Percentiles rank a stretch among this genome's conserved stretches.
Evolutionary conservation across 352 stramenopile genomes (phyloP).

Genomic region (Globisporangium solare): DNA sequence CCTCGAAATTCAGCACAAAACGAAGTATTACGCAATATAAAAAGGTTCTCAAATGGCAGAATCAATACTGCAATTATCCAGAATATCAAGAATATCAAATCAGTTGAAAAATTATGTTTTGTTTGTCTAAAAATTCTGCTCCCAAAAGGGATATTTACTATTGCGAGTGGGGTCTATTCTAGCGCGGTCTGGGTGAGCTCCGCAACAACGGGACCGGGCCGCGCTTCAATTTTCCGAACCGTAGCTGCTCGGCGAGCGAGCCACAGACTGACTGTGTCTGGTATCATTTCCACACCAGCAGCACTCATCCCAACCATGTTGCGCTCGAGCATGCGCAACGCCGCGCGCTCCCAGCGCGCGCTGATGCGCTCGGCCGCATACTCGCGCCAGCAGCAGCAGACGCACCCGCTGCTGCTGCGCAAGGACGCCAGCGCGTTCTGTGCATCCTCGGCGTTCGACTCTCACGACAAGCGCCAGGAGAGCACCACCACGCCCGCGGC

Average conservation of each 20-base stretch:
- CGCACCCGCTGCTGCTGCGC: constrained; percentile 14
- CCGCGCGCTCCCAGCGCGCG: constrained; percentile 24
- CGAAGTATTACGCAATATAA: too few relatives aligned
- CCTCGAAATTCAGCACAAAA: too few relatives aligned
- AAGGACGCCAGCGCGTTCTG: constrained; percentile 20
- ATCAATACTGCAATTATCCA: too few relatives aligned
- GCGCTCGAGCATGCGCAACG: constrained; percentile 37
- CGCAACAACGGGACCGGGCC: background rate
- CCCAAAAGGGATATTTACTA: too few relatives aligned
- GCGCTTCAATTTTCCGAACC: background rate
- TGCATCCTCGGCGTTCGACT: constrained; percentile 10
- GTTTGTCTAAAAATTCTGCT: too few relatives aligned
- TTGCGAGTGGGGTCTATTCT: too few relatives aligned
- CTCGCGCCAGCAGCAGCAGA: background rate
- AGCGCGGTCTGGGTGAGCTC: background rate
- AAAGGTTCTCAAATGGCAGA: too few relatives aligned
- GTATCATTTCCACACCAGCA: background rate
- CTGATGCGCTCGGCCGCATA: constrained; percentile 20
- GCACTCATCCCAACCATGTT: constrained; percentile 28
- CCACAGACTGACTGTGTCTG: background rate
- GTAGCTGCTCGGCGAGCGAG: background rate
- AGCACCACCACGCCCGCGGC: constrained; percentile 1
- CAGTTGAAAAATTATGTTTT: too few relatives aligned
- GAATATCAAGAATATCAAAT: too few relatives aligned
- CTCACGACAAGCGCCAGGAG: constrained; percentile 11